Evolutionary conservation across 1,284 basidiomycete species (phyloP), one percentile per base, ranked within the genome.

Genomic region (Heterobasidion irregulare): DNA sequence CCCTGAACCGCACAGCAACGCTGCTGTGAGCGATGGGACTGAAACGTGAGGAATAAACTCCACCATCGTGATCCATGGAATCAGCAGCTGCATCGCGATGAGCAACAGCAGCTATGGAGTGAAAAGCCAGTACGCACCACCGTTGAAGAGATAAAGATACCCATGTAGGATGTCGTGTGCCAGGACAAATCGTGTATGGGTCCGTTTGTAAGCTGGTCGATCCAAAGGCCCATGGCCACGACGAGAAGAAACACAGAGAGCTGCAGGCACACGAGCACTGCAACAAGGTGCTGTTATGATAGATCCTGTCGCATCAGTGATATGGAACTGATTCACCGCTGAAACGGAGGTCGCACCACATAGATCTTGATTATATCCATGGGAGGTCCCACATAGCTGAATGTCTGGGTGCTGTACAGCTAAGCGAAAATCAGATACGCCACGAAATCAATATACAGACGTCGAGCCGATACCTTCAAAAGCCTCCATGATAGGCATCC

Each of bases 201-300:
- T 12, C 38, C n/a, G 38, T n/a, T 41, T 7, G 8, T 33, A 7
- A 50, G 33, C 5, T 35, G 49, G 15, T 80, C 76, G 36, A 78
- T 67, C 79, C 82, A 84, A 7, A 84, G 72, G 16, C 72, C 73
- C 61, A 75, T 75, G 7, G 76, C 74, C 1, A 76, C 69, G 6
- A 78, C 63, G 13, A 82, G 68, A 46, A 80, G 70, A 63, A 82
- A 83, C 2, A 73, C 70, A 50, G 78, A 76, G 6, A 85, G 66
- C 62, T 84, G 82, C 2, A 83, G 67, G 58, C 75, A 76, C n/a
- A 79, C 80, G 45, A 76, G 71, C 5, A 82, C 67, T 1, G 78
- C 75, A 61, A 83, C 72, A 65, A 82, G 79, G 58, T 76, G 75
- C 79, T 80, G 56, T 8, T 15, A 0, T 8, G 12, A 32, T 34